Conservation (phyloP, 2,329 filamentous ascomycete species). For the Emmonsia crescens region DNA sequence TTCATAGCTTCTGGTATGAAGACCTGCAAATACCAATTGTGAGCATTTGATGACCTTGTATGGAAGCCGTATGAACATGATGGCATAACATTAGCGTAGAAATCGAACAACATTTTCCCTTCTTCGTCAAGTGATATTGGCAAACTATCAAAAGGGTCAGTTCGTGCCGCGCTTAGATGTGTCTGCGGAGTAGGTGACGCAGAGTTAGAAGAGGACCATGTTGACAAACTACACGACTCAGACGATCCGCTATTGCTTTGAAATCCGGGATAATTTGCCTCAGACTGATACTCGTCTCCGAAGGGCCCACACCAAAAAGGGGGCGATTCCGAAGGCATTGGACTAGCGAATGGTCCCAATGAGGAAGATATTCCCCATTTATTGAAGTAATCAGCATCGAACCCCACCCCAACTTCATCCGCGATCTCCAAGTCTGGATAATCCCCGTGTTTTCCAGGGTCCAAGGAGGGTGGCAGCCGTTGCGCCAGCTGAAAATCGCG, state of each 20-base stretch:
- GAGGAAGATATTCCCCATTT: neutral
- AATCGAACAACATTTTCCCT: conserved; percentile 28
- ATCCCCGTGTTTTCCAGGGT: neutral
- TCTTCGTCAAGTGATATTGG: conserved; percentile 24
- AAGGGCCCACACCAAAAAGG: neutral
- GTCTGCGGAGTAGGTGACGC: conserved; percentile 20
- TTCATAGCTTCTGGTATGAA: conserved; percentile 34
- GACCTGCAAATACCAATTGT: conserved; percentile 30
- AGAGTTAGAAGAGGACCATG: neutral
- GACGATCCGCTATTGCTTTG: neutral
- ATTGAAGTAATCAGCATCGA: neutral
- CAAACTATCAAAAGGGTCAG: conserved; percentile 28
- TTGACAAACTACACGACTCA: neutral
- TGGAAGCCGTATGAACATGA: conserved; percentile 30
- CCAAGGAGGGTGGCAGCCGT: too few species aligned
- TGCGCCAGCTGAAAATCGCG: neutral
- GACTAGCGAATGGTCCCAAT: neutral
- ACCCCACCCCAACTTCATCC: neutral
- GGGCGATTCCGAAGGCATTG: neutral
- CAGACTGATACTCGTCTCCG: neutral
- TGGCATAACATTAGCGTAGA: conserved; percentile 32
- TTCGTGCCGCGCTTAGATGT: conserved; percentile 27
- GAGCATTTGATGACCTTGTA: conserved; percentile 23
- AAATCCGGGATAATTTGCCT: neutral
- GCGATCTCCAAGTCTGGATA: neutral